Conservation (phyloP, 1,284 basidiomycete genomes). For the Irpex sp. region DNA sequence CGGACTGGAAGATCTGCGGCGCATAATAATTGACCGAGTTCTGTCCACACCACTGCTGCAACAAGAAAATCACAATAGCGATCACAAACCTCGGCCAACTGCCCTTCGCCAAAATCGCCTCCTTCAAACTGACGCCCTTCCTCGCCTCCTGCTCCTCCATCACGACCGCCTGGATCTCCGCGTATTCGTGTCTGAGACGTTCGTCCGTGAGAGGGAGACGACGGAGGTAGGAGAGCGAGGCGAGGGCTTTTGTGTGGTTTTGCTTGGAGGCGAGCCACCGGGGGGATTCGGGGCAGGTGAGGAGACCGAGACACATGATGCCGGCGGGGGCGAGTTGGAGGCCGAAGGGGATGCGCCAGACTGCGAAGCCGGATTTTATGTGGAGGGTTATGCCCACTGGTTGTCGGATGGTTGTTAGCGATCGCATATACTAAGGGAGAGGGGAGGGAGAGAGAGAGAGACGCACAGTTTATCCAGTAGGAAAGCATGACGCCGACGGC, state of each 20-base stretch:
- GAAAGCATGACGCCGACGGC: conserved; percentile 74
- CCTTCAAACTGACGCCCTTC: conserved; percentile 52
- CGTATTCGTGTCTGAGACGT: conserved; percentile 49
- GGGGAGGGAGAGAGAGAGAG: not conserved
- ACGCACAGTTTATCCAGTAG: conserved; percentile 73
- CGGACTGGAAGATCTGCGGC: conserved; percentile 68
- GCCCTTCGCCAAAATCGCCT: conserved; percentile 73
- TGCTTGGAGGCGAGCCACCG: conserved; percentile 32
- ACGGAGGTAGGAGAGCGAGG: conserved; percentile 53
- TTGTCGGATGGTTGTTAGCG: not conserved
- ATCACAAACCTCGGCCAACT: conserved; percentile 71
- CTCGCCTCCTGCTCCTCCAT: conserved; percentile 58
- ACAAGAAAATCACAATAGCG: conserved; percentile 54
- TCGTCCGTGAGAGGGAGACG: conserved; percentile 18
- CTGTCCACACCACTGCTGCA: conserved; percentile 67
- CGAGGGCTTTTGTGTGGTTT: conserved; percentile 28
- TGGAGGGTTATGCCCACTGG: conserved; percentile 61
- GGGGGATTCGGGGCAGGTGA: conserved; percentile 58
- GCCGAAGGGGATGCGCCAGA: conserved; percentile 76
- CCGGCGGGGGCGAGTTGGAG: conserved; percentile 77
- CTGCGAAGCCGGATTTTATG: conserved; percentile 38
- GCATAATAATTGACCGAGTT: conserved; percentile 74
- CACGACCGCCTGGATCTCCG: conserved; percentile 64
- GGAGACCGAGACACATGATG: conserved; percentile 69
- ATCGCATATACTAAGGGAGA: not conserved